Percentiles rank a stretch among this genome's conserved stretches.
Evolutionary conservation across 2,329 filamentous ascomycete species (phyloP).

Genomic region (Epichloe hybrida): DNA sequence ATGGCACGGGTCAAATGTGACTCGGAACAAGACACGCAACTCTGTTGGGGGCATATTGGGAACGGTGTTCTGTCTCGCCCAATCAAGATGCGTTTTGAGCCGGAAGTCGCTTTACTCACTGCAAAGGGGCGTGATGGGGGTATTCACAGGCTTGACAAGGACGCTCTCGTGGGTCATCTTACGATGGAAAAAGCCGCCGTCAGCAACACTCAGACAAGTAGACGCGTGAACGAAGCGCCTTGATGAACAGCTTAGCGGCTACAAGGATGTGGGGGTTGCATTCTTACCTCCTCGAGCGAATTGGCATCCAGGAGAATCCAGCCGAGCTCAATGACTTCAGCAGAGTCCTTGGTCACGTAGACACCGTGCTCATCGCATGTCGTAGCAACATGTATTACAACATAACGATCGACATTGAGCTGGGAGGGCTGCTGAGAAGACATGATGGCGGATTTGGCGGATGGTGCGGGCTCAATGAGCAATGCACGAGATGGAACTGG

Average conservation of each 20-base stretch:
- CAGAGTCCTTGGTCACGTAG: slow-evolving; percentile 98
- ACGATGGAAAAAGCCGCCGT: slow-evolving; percentile 1
- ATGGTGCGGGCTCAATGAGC: slow-evolving; percentile 8
- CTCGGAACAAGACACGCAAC: neutral
- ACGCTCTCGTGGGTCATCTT: slow-evolving; percentile 91
- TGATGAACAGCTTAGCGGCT: neutral
- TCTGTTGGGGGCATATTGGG: neutral
- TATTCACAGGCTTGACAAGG: slow-evolving; percentile 96
- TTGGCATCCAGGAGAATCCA: slow-evolving; percentile 94
- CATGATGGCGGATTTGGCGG: slow-evolving; percentile 18
- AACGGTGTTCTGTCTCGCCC: neutral
- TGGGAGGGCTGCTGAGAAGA: slow-evolving; percentile 33
- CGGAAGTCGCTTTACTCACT: slow-evolving; percentile 52
- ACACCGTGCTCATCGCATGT: slow-evolving; percentile 99
- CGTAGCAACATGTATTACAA: slow-evolving; percentile 95
- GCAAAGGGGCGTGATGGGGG: slow-evolving; percentile 94
- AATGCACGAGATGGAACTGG: slow-evolving; percentile 6
- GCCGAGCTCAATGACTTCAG: slow-evolving; percentile 96
- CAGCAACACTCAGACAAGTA: slow-evolving; percentile 7
- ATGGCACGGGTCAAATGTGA: neutral
- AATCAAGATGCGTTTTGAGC: slow-evolving; percentile 7
- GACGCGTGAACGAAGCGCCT: neutral
- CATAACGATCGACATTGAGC: slow-evolving; percentile 82
- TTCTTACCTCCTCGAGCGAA: slow-evolving; percentile 76
- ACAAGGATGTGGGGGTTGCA: slow-evolving; percentile 5